These are phyloP conservation scores for Salvia splendens DNA, from an alignment of 257 asterid species.

Conservation along the genomic window DNA sequence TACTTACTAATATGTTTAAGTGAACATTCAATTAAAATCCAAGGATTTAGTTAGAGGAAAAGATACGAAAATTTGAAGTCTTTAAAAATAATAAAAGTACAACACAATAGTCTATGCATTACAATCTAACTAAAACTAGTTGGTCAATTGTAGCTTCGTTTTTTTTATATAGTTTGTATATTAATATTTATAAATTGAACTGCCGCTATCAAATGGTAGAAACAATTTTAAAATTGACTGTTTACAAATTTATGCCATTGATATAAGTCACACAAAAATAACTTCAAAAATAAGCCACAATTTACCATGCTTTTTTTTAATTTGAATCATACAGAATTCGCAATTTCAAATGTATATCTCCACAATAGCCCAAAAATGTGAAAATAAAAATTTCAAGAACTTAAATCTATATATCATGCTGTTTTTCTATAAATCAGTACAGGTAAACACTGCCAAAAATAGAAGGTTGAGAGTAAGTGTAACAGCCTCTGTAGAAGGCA, in stretches of 20 bases:
- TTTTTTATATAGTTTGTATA: too few species aligned
- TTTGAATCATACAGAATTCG: conserved; percentile 19
- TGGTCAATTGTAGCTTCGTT: too few species aligned
- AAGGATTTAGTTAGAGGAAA: too few species aligned
- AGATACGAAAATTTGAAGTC: too few species aligned
- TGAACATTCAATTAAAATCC: too few species aligned
- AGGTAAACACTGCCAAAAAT: conserved; percentile 20
- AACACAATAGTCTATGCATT: too few species aligned
- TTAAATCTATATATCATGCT: conserved; percentile 12
- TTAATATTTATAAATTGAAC: too few species aligned
- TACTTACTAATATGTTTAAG: too few species aligned
- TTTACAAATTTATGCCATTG: not conserved
- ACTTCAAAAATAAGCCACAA: conserved; percentile 1
- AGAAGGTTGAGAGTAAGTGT: conserved; percentile 21
- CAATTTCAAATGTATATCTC: not conserved
- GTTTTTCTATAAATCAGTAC: conserved; percentile 2
- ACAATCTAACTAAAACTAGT: too few species aligned
- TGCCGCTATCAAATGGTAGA: not conserved
- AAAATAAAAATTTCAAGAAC: not conserved
- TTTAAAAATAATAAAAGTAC: too few species aligned
- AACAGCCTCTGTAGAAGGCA: conserved; percentile 6
- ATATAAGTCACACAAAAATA: not conserved
- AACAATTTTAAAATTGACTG: not conserved
- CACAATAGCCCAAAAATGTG: not conserved
- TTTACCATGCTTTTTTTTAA: conserved; percentile 8